Evolutionary conservation across 768 basidiomycete genomes (phyloP), one percentile per base, ranked within the genome.

Genomic region (Rhodotorula toruloides): DNA sequence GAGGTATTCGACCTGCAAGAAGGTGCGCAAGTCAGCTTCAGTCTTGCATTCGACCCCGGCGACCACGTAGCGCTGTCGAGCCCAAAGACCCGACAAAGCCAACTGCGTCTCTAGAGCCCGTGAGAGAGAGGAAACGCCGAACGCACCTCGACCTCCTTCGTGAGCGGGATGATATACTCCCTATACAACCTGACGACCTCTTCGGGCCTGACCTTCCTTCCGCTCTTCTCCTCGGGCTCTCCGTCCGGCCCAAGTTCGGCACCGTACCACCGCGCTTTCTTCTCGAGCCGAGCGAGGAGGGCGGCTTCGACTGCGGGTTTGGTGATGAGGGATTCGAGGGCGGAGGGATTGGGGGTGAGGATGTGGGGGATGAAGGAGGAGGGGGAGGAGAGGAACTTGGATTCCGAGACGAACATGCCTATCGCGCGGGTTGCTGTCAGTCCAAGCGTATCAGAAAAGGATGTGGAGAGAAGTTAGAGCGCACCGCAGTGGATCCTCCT

Each of bases 361-460:
- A 99, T 99, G 78, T 93, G 91, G 1, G 93, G 92, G 62, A 99
- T 83, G 78, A 97, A 99, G 16, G 86, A 85, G 42, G 86, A 81
- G 27, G 96, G 94, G 67, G 89, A 81, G 37, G 85, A 83, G n/a
- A 82, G 76, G 81, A 99, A 99, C 77, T 99, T 99, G 34, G 90
- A 89, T 79, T 99, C 96, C 9, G 93, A 91, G 10, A 99, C 96
- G 77, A 99, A 99, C 82, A 97, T 98, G 63, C 96, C 94, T 99
- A 75, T 14, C 36, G 11, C 31, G 9, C 36, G 29, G 32, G 22
- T 5, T 60, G 37, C 19, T 58, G 37, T 25, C n/a, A 22, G 22
- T 10, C 10, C 25, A 7, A 17, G 67, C 29, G 13, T 44, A 37
- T 19, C 8, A 36, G 47, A 4, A 14, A n/a, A 42, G 40, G 48